Conservation (phyloP, 345 rosid species). For the Kandelia obovata region DNA sequence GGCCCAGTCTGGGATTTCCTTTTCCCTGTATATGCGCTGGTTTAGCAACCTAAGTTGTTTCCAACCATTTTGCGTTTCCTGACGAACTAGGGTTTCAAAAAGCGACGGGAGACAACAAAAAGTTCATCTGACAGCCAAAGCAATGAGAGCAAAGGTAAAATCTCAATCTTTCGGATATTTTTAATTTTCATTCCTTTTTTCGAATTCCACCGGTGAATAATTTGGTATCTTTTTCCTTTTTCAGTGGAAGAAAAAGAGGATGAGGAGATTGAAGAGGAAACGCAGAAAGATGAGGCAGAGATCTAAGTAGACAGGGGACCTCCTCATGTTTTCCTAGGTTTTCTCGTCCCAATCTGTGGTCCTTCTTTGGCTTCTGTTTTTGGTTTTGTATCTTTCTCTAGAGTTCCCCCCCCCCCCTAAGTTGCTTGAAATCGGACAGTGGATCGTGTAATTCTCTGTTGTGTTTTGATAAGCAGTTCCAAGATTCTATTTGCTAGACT, state of each 20-base stretch:
- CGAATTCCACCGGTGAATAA: not conserved
- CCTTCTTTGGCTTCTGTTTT: not conserved
- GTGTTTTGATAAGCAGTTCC: not conserved
- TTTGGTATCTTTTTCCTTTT: not conserved
- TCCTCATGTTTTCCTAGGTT: not conserved
- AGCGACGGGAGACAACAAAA: not conserved
- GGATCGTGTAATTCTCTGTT: not conserved
- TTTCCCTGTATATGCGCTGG: too few relatives aligned
- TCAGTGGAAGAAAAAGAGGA: conserved; percentile 51
- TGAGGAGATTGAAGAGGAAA: conserved; percentile 53
- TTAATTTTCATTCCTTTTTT: not conserved
- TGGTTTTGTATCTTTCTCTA: not conserved
- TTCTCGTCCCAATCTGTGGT: not conserved
- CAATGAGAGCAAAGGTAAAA: conserved; percentile 28
- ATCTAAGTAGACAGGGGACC: conserved; percentile 30
- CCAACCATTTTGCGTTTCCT: not conserved
- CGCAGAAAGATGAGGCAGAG: conserved; percentile 51
- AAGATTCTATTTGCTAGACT: not conserved
- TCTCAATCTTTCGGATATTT: not conserved
- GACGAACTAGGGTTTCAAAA: not conserved
- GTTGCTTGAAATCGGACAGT: not conserved
- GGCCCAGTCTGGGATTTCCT: too few relatives aligned
- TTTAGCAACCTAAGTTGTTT: too few relatives aligned
- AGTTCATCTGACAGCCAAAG: not conserved
- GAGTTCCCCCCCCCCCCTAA: not conserved